Evolutionary conservation across 2,329 filamentous ascomycete species (phyloP).

Genomic region (Claviceps paspali): DNA sequence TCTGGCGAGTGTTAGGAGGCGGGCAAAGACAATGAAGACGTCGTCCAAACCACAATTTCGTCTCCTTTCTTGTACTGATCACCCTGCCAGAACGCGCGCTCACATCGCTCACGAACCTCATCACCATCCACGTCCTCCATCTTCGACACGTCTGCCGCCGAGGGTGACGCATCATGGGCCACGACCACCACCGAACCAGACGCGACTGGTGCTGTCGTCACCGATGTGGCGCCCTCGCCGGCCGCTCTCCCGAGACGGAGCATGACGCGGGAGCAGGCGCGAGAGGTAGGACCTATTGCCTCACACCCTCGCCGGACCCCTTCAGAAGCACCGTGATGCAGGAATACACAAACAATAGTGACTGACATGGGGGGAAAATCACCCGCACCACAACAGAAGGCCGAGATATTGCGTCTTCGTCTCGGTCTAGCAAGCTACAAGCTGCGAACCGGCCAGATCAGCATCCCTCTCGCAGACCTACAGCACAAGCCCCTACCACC

Average conservation of each 20-base stretch:
- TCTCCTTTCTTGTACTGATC: conserved; percentile 6
- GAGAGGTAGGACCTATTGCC: conserved; percentile 24
- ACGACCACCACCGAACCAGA: conserved; percentile 37
- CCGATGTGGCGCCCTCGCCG: conserved; percentile 2
- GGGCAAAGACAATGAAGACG: no score
- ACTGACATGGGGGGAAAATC: conserved; percentile 1
- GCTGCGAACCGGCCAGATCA: conserved; percentile 55
- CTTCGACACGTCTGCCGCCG: conserved; percentile 32
- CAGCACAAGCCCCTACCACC: conserved; percentile 21
- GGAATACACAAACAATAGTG: background rate
- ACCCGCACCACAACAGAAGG: conserved; percentile 29
- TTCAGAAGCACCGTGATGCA: background rate
- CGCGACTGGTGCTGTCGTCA: conserved; percentile 4
- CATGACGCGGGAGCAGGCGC: conserved; percentile 36
- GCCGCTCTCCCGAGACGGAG: conserved; percentile 3
- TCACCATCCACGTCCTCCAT: conserved; percentile 31
- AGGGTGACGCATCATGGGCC: conserved; percentile 33
- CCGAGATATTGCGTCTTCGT: conserved; percentile 51
- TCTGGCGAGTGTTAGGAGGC: no score
- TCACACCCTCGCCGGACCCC: no score
- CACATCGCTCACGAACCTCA: conserved; percentile 13
- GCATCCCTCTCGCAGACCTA: conserved; percentile 47
- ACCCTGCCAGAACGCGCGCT: conserved; percentile 3
- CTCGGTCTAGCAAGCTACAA: conserved; percentile 62
- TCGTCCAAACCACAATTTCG: no score